Evolutionary conservation across 345 rosid genomes (phyloP), one percentile per base, ranked within the genome.

Genomic region (Citrus maxima): DNA sequence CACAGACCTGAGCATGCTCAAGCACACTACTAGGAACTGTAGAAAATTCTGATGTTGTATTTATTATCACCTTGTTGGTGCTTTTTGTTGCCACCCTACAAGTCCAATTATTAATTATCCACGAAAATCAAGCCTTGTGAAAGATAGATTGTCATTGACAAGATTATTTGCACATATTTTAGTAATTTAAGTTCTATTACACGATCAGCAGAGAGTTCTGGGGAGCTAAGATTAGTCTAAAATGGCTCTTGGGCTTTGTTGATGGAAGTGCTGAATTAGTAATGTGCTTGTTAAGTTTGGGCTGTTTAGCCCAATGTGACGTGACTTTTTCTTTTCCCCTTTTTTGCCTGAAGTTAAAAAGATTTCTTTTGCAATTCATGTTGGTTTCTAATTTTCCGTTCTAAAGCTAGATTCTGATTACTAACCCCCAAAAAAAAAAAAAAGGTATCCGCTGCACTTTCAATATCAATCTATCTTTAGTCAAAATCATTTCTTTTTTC

Each of bases 1-100:
- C 99, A 96, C 91, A 96, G 89, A 83, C 99, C 98, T 0, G 99
- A 96, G 87, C 99, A 96, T 54, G 94, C 93, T 25, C 95, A 82
- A n/a, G 80, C 88, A 28, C 88, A 85, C 70, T 75, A 73, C 16
- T 84, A 87, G 80, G 75, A 69, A 67, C 37, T 24, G 10, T 79
- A 10, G 46, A 55, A 14, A n/a, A 38, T 27, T 3, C 4, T 2
- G 10, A 6, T 27, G 24, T 14, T 28, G 7, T 58, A 12, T 24
- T 10, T 59, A 18, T 3, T 18, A 21, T 46, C 12, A 28, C 37
- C 34, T 73, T 51, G 25, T 69, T 10, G 80, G 77, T 71, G 75
- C 46, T 24, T 77, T 77, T 74, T 61, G 28, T 55, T 73, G 37
- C 72, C 67, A 34, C 63, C 80, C 37, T 30, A 49, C 55, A 54